Percentiles rank a stretch among this genome's conserved stretches.
Evolutionary conservation across 306 rosid genomes (phyloP).

Genomic region (Inga leiocalycina): DNA sequence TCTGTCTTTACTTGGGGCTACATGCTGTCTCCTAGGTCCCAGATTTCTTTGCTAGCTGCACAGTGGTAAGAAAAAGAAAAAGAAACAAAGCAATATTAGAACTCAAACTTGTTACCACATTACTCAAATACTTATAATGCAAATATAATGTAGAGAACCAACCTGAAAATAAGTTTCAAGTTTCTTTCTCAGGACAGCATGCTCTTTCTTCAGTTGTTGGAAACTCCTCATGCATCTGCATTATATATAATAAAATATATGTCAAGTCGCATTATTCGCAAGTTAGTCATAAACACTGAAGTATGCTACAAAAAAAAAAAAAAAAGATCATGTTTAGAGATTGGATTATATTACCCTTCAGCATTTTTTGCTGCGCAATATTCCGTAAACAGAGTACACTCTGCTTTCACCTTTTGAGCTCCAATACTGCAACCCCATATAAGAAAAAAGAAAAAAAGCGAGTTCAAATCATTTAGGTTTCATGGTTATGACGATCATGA

Average conservation of each 20-base stretch:
- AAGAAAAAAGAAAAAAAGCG: background rate
- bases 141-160: background rate
- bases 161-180: conserved; percentile 94
- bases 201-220: conserved; percentile 85
- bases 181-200: conserved; percentile 70
- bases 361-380: conserved; percentile 70
- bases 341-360: conserved; percentile 62
- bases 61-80: background rate
- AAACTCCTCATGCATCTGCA: conserved; percentile 76
- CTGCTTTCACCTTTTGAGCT: conserved; percentile 88
- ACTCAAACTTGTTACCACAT: background rate
- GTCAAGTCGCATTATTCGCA: background rate
- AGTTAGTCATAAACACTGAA: no score
- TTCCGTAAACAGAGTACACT: conserved; percentile 72
- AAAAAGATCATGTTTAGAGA: background rate
- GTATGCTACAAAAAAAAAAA: background rate
- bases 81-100: background rate
- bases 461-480: conserved; percentile 13
- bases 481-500: background rate
- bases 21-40: conserved; percentile 57
- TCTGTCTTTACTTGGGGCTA: conserved; percentile 47
- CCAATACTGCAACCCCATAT: conserved; percentile 72
- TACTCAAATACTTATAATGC: background rate
- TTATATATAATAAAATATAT: conserved; percentile 1
- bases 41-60: conserved; percentile 70